These are phyloP conservation scores for Kandelia obovata DNA, from an alignment of 345 rosid species.

Conservation along the genomic window DNA sequence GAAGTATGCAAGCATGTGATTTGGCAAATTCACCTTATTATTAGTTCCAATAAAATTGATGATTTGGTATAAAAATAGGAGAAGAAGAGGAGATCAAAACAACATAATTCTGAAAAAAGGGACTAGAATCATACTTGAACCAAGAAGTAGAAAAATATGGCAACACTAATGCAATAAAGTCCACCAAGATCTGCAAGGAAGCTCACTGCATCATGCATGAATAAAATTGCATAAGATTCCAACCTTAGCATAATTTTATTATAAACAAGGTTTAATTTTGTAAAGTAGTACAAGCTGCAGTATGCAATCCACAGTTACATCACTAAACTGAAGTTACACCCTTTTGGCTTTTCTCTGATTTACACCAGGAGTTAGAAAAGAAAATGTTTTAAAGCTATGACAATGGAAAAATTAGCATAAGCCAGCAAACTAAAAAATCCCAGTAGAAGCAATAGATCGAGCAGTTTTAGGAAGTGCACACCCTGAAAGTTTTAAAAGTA, in stretches of 20 bases:
- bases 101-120: neutral
- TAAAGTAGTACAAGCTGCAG: neutral
- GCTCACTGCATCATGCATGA: constrained; percentile 62
- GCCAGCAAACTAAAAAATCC: neutral
- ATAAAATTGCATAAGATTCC: constrained; percentile 8
- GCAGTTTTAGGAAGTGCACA: neutral
- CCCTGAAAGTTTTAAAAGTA: neutral
- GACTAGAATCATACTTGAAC: constrained; percentile 61
- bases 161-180: constrained; percentile 86
- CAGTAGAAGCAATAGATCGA: neutral
- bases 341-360: neutral
- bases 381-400: neutral
- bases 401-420: neutral
- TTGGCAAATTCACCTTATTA: no score
- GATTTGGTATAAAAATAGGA: no score
- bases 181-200: constrained; percentile 99
- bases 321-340: constrained; percentile 5
- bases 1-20: no score
- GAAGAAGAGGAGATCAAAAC: neutral
- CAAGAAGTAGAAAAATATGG: constrained; percentile 81
- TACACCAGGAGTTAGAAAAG: neutral
- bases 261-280: neutral
- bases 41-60: no score
- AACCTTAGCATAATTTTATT: neutral
- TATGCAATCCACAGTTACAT: constrained; percentile 1